Base-by-base conservation (phyloP, 495 filamentous ascomycete species). In the Penicilliopsis zonata region DNA sequence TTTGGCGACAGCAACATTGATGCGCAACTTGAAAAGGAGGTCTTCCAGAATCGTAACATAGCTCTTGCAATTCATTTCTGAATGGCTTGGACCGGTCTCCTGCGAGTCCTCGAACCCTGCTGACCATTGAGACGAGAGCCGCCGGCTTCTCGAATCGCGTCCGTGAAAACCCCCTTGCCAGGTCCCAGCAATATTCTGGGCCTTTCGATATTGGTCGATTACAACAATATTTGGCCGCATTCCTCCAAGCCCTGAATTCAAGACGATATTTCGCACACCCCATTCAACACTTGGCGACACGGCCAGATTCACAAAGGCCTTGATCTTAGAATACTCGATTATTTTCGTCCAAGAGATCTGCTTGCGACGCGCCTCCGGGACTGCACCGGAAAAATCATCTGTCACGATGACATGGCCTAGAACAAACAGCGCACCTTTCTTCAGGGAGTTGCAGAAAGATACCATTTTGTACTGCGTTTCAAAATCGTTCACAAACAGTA, bases 171-270 rank as follows among this genome's bases (percentile, higher is more conserved):
- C 46, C n/a, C 5, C 4, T 14, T 52, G 42, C 2, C 52, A 47
- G 16, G 62, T 57, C 38, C 72, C 70, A 13, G 64, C 61, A n/a
- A 74, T 50, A 2, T 69, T 63, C 32, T 65, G 58, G 5, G 66
- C 66, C 25, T 61, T 45, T 27, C 78, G 68, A 29, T 78, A 67
- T 28, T 88, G 82, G 27, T 82, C 77, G 33, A 92, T 63, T 16
- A 93, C 69, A 9, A 80, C 82, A 36, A 93, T 90, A 43, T 93
- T 92, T 2, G 85, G 85, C 30, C 85, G 53, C 85, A 93, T 92
- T 6, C 85, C 85, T n/a, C 85, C 85, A 3, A 93, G 59, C 0
- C 85, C 85, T 13, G 84, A 74, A 13, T 77, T 85, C 18, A 93
- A 59, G 13, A 86, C 80, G 24, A 90, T 64, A 44, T 92, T 92